Evolutionary conservation across 2,329 filamentous ascomycete species (phyloP).

Genomic region (Arthrobotrys conoides): DNA sequence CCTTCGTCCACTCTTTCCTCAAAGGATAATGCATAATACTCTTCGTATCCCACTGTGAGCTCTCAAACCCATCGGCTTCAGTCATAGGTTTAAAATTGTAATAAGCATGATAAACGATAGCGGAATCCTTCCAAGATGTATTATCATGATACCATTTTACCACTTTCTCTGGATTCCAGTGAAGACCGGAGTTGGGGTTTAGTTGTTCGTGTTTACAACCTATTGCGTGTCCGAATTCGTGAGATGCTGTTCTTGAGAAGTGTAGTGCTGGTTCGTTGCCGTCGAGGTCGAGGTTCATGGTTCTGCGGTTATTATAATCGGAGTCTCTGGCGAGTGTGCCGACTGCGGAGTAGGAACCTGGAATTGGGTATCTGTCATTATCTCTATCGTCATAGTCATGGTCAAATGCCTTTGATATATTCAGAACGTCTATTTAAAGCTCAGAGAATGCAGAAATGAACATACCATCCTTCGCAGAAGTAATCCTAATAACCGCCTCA

Average conservation of each 20-base stretch:
- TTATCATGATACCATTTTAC: slow-evolving; percentile 55
- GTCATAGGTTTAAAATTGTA: slow-evolving; percentile 11
- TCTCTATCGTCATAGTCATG: no score
- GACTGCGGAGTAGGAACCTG: slow-evolving; percentile 25
- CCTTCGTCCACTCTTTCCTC: slow-evolving; percentile 13
- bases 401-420: no score
- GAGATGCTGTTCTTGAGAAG: slow-evolving; percentile 61
- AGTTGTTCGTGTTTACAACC: slow-evolving; percentile 65
- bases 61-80: not conserved
- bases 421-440: no score
- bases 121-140: not conserved
- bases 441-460: not conserved
- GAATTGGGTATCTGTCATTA: not conserved
- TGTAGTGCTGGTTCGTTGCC: slow-evolving; percentile 60
- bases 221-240: slow-evolving; percentile 65
- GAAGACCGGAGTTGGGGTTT: slow-evolving; percentile 62
- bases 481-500: slow-evolving; percentile 24
- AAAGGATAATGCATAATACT: slow-evolving; percentile 42
- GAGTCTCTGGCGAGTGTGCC: slow-evolving; percentile 21
- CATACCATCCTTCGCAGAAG: slow-evolving; percentile 10
- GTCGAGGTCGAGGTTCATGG: slow-evolving; percentile 64
- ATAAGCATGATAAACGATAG: not conserved
- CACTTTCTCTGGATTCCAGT: slow-evolving; percentile 63
- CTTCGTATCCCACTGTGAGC: slow-evolving; percentile 16
- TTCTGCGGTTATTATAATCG: slow-evolving; percentile 38